Evolutionary conservation across 345 rosid genomes (phyloP).

Genomic region (Leavenworthia alabamica): DNA sequence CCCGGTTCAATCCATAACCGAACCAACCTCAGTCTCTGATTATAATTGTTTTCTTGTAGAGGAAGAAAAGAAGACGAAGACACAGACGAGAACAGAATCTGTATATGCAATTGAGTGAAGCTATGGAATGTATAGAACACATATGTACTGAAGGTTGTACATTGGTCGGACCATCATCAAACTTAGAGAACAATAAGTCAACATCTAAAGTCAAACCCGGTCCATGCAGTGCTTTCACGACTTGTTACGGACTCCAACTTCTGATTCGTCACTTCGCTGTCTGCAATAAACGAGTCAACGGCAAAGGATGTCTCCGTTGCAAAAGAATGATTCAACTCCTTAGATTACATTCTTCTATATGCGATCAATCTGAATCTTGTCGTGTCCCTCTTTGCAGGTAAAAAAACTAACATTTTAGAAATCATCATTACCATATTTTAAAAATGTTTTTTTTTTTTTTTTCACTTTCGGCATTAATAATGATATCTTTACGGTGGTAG

Average conservation of each 20-base stretch:
- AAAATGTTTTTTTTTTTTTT: not conserved
- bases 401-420: conserved; percentile 2
- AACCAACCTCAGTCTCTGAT: not conserved
- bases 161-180: conserved; percentile 48
- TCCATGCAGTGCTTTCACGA: conserved; percentile 51
- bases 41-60: conserved; percentile 37
- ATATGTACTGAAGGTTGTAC: conserved; percentile 90
- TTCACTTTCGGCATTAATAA: conserved; percentile 21
- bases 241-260: conserved; percentile 71
- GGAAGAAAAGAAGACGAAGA: conserved; percentile 57
- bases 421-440: not conserved
- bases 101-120: conserved; percentile 65
- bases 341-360: conserved; percentile 68
- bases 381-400: conserved; percentile 94
- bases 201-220: conserved; percentile 18
- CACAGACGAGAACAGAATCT: conserved; percentile 50
- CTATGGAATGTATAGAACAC: conserved; percentile 83
- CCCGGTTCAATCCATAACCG: not conserved
- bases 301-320: conserved; percentile 62
- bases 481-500: conserved; percentile 8
- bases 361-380: conserved; percentile 62
- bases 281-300: conserved; percentile 52
- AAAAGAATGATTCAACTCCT: conserved; percentile 90
- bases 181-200: conserved; percentile 18
- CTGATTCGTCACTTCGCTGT: conserved; percentile 66